phyloP scores from a whole-genome alignment of 257 asterid species.

The Oldenlandia corymbosa region DNA sequence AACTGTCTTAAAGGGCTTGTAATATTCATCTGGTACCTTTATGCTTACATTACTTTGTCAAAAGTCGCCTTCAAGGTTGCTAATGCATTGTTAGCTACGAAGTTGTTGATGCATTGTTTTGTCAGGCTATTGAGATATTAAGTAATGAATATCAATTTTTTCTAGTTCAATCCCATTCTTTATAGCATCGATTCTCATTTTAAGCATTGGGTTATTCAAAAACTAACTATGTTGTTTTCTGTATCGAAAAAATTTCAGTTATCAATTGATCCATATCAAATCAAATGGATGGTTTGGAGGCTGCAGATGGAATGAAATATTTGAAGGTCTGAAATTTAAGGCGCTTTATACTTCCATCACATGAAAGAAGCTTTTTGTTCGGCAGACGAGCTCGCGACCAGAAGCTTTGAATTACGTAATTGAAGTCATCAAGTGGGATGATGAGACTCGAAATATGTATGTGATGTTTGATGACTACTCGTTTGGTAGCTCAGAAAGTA shows the following conservation, averaged over 20 bases:
- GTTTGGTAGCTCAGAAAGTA: constrained; percentile 29
- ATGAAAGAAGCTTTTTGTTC: constrained; percentile 55
- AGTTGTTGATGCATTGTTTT: too few relatives aligned
- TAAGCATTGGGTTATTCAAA: not conserved
- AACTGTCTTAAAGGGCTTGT: not conserved
- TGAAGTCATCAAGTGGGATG: constrained; percentile 66
- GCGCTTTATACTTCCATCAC: constrained; percentile 43
- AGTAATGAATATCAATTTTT: constrained; percentile 51
- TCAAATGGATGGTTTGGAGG: constrained; percentile 32
- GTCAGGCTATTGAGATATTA: constrained; percentile 56
- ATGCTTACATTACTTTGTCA: not conserved
- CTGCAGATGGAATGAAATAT: constrained; percentile 58
- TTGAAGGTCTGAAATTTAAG: constrained; percentile 59
- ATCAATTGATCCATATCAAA: constrained; percentile 48
- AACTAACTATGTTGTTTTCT: not conserved
- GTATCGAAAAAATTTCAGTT: constrained; percentile 31
- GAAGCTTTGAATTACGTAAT: constrained; percentile 43
- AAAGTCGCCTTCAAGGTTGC: not conserved
- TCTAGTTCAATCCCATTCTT: not conserved
- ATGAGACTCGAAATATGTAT: constrained; percentile 26
- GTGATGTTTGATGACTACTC: constrained; percentile 28
- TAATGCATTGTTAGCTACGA: too few relatives aligned
- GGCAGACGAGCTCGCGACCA: constrained; percentile 36
- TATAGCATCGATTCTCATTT: not conserved
- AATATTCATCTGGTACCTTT: not conserved